Evolutionary conservation across 1,284 basidiomycete species (phyloP).

Genomic region (Inonotus hispidus): DNA sequence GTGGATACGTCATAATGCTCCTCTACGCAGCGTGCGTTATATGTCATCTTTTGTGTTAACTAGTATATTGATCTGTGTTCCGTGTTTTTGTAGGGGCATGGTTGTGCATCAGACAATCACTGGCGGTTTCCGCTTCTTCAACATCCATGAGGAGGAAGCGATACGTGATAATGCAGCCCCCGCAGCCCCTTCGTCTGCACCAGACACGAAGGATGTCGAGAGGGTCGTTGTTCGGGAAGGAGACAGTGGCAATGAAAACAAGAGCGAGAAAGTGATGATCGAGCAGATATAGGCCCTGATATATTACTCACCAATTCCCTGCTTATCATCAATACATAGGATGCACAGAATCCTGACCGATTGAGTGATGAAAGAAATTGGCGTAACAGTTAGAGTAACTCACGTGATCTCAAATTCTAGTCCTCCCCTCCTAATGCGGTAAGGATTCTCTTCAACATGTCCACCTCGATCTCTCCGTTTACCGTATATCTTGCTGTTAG

Average conservation of each 20-base stretch:
- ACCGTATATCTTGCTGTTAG: constrained; percentile 17
- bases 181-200: background rate
- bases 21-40: constrained; percentile 52
- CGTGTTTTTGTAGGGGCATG: constrained; percentile 37
- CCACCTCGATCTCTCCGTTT: constrained; percentile 7
- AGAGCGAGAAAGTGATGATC: background rate
- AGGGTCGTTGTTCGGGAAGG: background rate
- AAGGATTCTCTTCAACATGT: background rate
- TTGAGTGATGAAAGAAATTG: too few species aligned
- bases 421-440: background rate
- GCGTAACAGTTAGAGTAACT: too few species aligned
- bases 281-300: background rate
- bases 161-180: background rate
- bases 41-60: background rate
- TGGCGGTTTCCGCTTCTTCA: constrained; percentile 45
- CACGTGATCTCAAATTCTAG: too few species aligned
- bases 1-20: constrained; percentile 55
- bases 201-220: background rate
- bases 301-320: background rate
- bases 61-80: background rate
- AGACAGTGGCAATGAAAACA: background rate
- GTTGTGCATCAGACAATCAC: constrained; percentile 45
- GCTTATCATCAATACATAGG: too few species aligned
- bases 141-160: constrained; percentile 35
- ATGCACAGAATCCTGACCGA: too few species aligned